phyloP scores from a whole-genome alignment of 2,329 filamentous ascomycete species.

The Huntiella savannae region DNA sequence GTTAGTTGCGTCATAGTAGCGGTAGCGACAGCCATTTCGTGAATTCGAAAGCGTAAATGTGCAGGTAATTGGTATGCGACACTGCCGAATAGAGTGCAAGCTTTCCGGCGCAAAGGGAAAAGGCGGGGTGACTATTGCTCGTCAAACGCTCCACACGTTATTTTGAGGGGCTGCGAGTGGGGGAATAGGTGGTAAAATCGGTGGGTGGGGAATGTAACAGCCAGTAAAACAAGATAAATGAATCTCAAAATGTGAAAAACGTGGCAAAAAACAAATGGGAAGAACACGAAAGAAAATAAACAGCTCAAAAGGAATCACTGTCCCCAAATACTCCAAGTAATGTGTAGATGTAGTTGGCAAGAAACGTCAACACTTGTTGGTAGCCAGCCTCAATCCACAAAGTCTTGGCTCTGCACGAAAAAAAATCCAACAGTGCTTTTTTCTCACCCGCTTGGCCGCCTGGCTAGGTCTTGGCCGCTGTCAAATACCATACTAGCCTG shows the following conservation, averaged over 20 bases:
- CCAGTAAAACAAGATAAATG: not conserved
- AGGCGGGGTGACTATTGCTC: not conserved
- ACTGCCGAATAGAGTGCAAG: not conserved
- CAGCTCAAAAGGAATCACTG: not conserved
- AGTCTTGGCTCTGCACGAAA: no score
- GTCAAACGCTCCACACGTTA: not conserved
- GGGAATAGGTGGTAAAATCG: not conserved
- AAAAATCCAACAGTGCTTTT: no score
- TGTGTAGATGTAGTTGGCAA: not conserved
- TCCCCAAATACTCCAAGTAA: not conserved
- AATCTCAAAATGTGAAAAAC: not conserved
- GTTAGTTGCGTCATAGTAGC: conserved; percentile 10
- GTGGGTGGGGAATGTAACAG: not conserved
- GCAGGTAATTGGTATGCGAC: no score
- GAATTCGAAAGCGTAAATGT: no score
- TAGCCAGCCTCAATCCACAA: no score
- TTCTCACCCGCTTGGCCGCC: no score
- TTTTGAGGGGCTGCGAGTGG: not conserved
- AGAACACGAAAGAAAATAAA: not conserved
- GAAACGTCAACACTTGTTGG: no score
- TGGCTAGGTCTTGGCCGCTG: no score
- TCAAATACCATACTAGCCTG: no score
- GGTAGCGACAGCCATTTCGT: not conserved
- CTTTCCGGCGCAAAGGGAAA: not conserved
- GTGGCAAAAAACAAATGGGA: not conserved